These are phyloP conservation scores for Blumeriella jaapii DNA, from an alignment of 2,329 filamentous ascomycete species.

Conservation along the genomic window DNA sequence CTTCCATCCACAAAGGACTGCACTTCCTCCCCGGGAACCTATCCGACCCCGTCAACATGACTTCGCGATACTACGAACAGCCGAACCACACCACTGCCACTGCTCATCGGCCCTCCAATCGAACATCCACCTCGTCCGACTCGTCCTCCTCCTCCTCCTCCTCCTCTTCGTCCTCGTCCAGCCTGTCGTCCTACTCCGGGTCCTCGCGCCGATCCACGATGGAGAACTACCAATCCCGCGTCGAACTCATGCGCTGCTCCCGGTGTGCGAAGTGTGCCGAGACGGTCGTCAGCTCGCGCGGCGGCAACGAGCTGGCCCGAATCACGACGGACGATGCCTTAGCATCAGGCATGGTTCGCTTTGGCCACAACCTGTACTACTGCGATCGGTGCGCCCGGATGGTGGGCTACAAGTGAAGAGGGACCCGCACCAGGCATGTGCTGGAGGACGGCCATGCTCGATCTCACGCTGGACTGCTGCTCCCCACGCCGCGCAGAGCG, in stretches of 20 bases:
- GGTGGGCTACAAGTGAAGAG: slow-evolving; percentile 48
- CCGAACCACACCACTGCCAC: slow-evolving; percentile 7
- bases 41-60: slow-evolving; percentile 5
- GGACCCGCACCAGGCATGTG: not conserved
- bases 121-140: slow-evolving; percentile 15
- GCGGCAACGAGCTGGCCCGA: slow-evolving; percentile 10
- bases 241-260: slow-evolving; percentile 51
- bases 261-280: slow-evolving; percentile 49
- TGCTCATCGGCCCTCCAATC: slow-evolving; percentile 9
- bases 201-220: slow-evolving; percentile 13
- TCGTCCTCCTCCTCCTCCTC: slow-evolving; percentile 13
- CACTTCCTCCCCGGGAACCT: too few relatives aligned
- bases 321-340: slow-evolving; percentile 41
- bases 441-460: too few relatives aligned
- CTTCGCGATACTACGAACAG: slow-evolving; percentile 10
- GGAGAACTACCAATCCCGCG: slow-evolving; percentile 24
- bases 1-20: too few relatives aligned
- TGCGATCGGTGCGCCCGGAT: slow-evolving; percentile 52
- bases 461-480: too few relatives aligned
- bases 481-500: not conserved
- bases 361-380: slow-evolving; percentile 56
- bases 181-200: slow-evolving; percentile 12
- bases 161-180: slow-evolving; percentile 11
- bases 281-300: slow-evolving; percentile 34
- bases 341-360: slow-evolving; percentile 50